Conservation (phyloP, 331 rosid species). For the Arachis monticola region DNA sequence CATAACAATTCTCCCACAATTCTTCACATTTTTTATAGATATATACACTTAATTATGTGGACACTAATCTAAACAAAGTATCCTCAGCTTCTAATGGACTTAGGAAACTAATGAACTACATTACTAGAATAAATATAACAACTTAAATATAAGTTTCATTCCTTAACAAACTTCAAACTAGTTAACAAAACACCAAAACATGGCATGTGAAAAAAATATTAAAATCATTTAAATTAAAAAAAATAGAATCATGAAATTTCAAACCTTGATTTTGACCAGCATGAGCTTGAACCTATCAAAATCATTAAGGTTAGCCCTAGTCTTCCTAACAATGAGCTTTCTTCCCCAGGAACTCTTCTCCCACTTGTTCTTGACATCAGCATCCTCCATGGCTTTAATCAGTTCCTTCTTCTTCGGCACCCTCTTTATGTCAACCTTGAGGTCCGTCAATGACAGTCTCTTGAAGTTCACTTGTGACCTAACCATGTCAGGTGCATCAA, state of each 20-base stretch:
- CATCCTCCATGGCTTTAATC: constrained; percentile 82
- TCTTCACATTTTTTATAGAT: too few relatives aligned
- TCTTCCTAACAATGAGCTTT: constrained; percentile 80
- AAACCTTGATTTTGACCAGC: constrained; percentile 90
- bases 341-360: constrained; percentile 97
- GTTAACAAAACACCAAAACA: not conserved
- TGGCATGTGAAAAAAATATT: too few relatives aligned
- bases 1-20: too few relatives aligned
- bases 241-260: not conserved
- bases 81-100: too few relatives aligned
- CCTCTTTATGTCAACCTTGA: constrained; percentile 79
- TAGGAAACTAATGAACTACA: too few relatives aligned
- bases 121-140: not conserved
- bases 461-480: constrained; percentile 77
- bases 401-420: constrained; percentile 86
- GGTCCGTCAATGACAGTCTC: constrained; percentile 81
- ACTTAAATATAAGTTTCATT: not conserved
- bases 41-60: too few relatives aligned
- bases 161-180: not conserved
- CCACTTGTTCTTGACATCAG: constrained; percentile 94
- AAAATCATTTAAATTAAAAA: not conserved
- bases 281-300: constrained; percentile 89
- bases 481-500: constrained; percentile 88
- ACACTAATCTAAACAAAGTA: too few relatives aligned
- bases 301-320: constrained; percentile 72